Evolutionary conservation across 2,329 filamentous ascomycete species (phyloP), one percentile per base, ranked within the genome.

Genomic region (Tolypocladium endophyticum): DNA sequence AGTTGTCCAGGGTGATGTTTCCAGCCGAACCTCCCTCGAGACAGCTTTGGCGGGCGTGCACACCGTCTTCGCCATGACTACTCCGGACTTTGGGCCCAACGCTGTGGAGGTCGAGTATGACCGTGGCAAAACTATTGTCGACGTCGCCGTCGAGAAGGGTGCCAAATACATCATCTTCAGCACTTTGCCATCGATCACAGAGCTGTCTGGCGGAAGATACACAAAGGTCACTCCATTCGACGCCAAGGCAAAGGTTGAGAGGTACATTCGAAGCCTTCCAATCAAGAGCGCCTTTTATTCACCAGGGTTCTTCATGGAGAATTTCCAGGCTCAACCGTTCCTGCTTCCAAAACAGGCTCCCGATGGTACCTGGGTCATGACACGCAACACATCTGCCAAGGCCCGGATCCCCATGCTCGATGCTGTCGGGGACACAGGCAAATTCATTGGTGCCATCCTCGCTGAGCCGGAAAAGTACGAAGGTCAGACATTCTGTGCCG

Each of bases 41-140:
- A 38, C 63, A 18, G 79, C 79, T 2, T 65, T 82, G 33, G 63
- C 66, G 0, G 76, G 75, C 33, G 76, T 74, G 2, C 74, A 82
- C 61, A 77, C 77, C 1, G 74, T 81, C 35, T 83, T 82, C 67
- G 65, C 71, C 14, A 74, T 82, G 60, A 82, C 79, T 25, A 74
- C 69, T 61, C 69, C 77, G 39, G 59, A 73, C 64, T 71, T 77
- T 70, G 68, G 79, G 18, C 60, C 65, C 1, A 52, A 61, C 9
- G 61, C 61, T n/a, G 9, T 74, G 58, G 64, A 76, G 28, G 61
- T 73, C 61, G 68, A 76, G 62, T 62, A 65, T 66, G 71, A 62
- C 62, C 74, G 65, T 68, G 74, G 72, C 67, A 81, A 71, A 58
- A 65, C 64, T 8, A 72, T 76, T 33, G 74, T 73, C 4, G 75